Conservation (phyloP, 2,329 filamentous ascomycete genomes). For the Colletotrichum limetticola region DNA sequence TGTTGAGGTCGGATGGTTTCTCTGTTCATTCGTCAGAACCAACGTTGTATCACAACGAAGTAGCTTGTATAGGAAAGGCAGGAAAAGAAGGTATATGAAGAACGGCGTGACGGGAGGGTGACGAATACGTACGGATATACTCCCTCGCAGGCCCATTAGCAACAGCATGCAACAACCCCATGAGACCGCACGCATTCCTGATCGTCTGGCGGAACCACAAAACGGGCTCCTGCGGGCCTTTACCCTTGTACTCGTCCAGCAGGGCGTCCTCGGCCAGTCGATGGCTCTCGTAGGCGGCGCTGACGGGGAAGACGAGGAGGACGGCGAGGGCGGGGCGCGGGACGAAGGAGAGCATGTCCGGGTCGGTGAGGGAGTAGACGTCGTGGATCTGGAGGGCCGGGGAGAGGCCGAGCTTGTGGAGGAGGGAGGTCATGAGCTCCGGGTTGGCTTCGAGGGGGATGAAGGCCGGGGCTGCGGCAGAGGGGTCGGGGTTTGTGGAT, state of each 20-base stretch:
- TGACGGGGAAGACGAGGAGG: conserved; percentile 91
- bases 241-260: conserved; percentile 71
- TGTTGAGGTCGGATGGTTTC: conserved; percentile 66
- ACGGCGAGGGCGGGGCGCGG: conserved; percentile 89
- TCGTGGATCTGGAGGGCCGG: conserved; percentile 83
- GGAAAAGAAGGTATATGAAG: not conserved
- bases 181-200: conserved; percentile 90
- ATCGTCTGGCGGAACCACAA: conserved; percentile 97
- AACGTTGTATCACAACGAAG: not conserved
- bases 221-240: conserved; percentile 78
- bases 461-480: conserved; percentile 56
- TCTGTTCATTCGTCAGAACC: conserved; percentile 44
- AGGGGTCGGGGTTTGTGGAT: conserved; percentile 52
- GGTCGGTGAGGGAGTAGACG: conserved; percentile 90
- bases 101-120: too few relatives aligned
- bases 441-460: conserved; percentile 80
- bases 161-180: conserved; percentile 86
- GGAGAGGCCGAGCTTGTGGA: conserved; percentile 87
- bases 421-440: conserved; percentile 84
- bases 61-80: not conserved
- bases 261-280: conserved; percentile 78
- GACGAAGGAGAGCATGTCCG: conserved; percentile 85
- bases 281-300: conserved; percentile 79
- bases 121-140: conserved; percentile 64
- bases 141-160: conserved; percentile 78